These are phyloP conservation scores for Colletotrichum liriopes DNA, from an alignment of 2,329 filamentous ascomycete genomes.

Conservation along the genomic window DNA sequence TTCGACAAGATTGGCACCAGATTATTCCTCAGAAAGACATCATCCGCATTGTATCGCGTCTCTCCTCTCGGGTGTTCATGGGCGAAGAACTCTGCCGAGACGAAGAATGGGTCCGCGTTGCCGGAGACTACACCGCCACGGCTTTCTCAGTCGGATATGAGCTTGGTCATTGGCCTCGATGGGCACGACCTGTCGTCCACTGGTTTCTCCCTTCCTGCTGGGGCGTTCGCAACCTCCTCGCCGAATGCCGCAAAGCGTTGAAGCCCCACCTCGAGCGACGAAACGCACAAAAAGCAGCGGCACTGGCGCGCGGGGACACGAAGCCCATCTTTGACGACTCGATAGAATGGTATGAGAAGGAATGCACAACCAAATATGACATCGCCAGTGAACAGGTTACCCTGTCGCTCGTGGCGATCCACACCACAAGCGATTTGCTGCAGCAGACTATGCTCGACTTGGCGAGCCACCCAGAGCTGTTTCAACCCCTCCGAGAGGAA, in stretches of 20 bases:
- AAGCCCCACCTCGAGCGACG: constrained; percentile 43
- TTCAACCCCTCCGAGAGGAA: constrained; percentile 46
- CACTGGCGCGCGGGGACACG: constrained; percentile 20
- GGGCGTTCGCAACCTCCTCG: constrained; percentile 27
- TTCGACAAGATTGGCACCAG: constrained; percentile 41
- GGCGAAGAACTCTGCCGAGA: constrained; percentile 38
- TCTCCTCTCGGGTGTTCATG: constrained; percentile 45
- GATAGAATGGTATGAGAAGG: constrained; percentile 45
- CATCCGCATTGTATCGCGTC: constrained; percentile 38
- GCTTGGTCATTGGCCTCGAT: constrained; percentile 42
- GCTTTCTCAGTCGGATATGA: constrained; percentile 15
- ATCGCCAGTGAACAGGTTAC: constrained; percentile 42
- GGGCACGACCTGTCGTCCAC: constrained; percentile 39
- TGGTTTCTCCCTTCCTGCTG: constrained; percentile 45
- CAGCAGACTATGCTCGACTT: constrained; percentile 45
- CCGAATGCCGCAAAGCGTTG: constrained; percentile 23
- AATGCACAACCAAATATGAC: constrained; percentile 28
- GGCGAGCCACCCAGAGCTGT: constrained; percentile 43
- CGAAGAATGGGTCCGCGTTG: constrained; percentile 42
- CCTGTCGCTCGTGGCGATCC: constrained; percentile 46
- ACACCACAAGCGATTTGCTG: constrained; percentile 46
- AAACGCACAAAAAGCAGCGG: constrained; percentile 23
- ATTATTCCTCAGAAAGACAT: constrained; percentile 29
- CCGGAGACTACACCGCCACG: constrained; percentile 30
- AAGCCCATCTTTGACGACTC: constrained; percentile 39